Conservation (phyloP, 2,329 filamentous ascomycete species). For the Domatiomyces catenatus region DNA sequence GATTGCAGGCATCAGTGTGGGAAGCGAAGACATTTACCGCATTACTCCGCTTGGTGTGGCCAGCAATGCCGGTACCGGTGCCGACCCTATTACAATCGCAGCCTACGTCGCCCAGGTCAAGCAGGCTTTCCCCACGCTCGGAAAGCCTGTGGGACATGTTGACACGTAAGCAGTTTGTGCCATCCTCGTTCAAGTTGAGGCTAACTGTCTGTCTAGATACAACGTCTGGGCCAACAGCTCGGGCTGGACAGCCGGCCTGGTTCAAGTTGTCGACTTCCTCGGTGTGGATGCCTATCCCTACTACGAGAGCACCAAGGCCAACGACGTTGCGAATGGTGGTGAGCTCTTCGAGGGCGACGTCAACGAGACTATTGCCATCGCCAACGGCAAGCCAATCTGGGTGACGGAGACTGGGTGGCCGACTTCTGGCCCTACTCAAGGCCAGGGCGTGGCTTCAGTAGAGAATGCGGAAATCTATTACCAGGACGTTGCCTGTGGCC, state of each 20-base stretch:
- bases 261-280: constrained; percentile 58
- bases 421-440: constrained; percentile 37
- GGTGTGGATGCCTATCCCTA: constrained; percentile 77
- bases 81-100: constrained; percentile 45
- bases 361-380: constrained; percentile 41
- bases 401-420: constrained; percentile 55
- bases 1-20: constrained; percentile 71
- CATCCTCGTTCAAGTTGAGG: neutral
- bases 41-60: constrained; percentile 54
- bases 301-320: constrained; percentile 48
- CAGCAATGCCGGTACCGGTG: constrained; percentile 48
- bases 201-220: constrained; percentile 33
- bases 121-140: constrained; percentile 9
- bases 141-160: constrained; percentile 59
- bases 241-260: constrained; percentile 47
- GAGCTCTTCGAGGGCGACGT: constrained; percentile 54
- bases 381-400: constrained; percentile 45
- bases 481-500: constrained; percentile 44
- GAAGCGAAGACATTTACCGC: constrained; percentile 76
- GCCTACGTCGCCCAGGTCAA: constrained; percentile 57
- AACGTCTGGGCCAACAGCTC: constrained; percentile 58
- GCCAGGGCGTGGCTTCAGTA: constrained; percentile 39
- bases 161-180: constrained; percentile 40
- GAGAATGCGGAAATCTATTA: constrained; percentile 51
- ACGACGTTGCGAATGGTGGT: constrained; percentile 45